phyloP scores from a whole-genome alignment of 2,329 filamentous ascomycete genomes.

The Fusarium tricinctum region DNA sequence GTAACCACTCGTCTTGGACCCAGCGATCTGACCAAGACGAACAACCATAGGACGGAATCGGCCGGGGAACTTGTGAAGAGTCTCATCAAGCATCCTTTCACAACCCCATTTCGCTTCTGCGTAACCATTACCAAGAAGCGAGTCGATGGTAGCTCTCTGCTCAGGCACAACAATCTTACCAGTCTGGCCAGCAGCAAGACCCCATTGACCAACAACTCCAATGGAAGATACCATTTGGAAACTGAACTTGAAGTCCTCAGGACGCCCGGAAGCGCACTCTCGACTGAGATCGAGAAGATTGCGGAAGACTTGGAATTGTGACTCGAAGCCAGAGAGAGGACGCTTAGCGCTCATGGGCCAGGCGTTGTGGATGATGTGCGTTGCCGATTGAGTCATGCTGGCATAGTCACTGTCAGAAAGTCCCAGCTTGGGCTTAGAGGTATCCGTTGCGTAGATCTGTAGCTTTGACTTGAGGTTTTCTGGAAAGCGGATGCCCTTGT shows the following conservation, averaged over 20 bases:
- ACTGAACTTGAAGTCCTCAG: conserved; percentile 31
- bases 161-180: conserved; percentile 35
- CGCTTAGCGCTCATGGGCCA: conserved; percentile 47
- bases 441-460: conserved; percentile 17
- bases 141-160: conserved; percentile 26
- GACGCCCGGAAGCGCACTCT: conserved; percentile 1
- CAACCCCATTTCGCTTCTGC: conserved; percentile 45
- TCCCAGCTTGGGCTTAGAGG: conserved; percentile 19
- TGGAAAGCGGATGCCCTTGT: conserved; percentile 28
- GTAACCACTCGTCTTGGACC: conserved; percentile 43
- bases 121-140: conserved; percentile 35
- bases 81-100: conserved; percentile 43
- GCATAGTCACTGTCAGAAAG: not conserved
- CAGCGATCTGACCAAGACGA: conserved; percentile 42
- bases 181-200: conserved; percentile 15
- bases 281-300: conserved; percentile 27
- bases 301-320: conserved; percentile 42
- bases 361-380: conserved; percentile 42
- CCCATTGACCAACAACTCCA: conserved; percentile 31
- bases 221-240: conserved; percentile 37
- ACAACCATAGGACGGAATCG: conserved; percentile 43
- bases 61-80: conserved; percentile 33
- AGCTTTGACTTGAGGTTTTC: conserved; percentile 33
- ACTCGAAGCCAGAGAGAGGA: conserved; percentile 32
- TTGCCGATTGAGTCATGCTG: not conserved